A percentile compares a stretch with the other conserved stretches of the same genome.
Evolutionary conservation across 805 yeast species (phyloP).

Genomic region (Yamadazyma paraphyllophila): DNA sequence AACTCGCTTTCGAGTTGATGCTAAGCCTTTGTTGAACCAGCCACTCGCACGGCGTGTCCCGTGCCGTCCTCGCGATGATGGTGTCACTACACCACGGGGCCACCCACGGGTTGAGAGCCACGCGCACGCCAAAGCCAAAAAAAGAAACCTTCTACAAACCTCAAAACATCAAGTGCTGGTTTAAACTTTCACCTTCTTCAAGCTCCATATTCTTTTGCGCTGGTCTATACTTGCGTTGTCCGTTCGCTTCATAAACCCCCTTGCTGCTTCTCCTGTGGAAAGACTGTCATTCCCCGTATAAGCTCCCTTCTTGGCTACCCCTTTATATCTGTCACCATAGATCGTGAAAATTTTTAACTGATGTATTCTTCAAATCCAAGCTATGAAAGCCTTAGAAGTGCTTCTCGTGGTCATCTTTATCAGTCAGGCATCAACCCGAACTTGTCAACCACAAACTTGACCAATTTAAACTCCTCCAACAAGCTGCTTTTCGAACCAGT

Average conservation of each 20-base stretch:
- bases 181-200: too few relatives aligned
- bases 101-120: not conserved
- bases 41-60: too few relatives aligned
- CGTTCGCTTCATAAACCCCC: too few relatives aligned
- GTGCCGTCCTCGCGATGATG: too few relatives aligned
- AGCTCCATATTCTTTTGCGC: too few relatives aligned
- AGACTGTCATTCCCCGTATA: too few relatives aligned
- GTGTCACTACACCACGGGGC: not conserved
- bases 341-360: not conserved
- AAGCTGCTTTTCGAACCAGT: constrained; percentile 10
- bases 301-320: not conserved
- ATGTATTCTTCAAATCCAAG: constrained; percentile 17
- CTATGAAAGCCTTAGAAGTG: constrained; percentile 11
- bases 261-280: too few relatives aligned
- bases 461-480: constrained; percentile 17
- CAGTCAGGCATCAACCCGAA: constrained; percentile 32
- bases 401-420: constrained; percentile 1
- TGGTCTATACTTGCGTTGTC: too few relatives aligned
- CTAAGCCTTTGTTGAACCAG: too few relatives aligned
- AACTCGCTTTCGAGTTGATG: too few relatives aligned
- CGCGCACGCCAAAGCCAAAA: not conserved
- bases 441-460: constrained; percentile 32
- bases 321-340: not conserved
- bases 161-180: not conserved
- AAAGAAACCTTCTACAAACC: not conserved